Conservation (phyloP, 1,284 basidiomycete genomes). For the Moesziomyces sp. region DNA sequence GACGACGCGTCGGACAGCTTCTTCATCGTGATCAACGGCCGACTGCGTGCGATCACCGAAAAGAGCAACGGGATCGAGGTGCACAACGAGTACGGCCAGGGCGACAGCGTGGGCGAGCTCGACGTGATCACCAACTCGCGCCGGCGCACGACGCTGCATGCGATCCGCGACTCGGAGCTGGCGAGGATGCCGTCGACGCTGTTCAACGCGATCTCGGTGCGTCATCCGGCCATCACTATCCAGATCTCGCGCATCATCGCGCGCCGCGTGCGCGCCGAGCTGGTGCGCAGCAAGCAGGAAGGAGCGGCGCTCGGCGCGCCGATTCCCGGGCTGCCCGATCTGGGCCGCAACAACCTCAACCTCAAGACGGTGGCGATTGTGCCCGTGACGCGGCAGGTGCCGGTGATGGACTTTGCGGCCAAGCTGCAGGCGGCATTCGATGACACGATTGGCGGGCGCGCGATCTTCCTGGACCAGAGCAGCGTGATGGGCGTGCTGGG, state of each 20-base stretch:
- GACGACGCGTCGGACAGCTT: slow-evolving; percentile 91
- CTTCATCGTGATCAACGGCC: slow-evolving; percentile 96
- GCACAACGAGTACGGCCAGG: slow-evolving; percentile 93
- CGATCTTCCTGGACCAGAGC: slow-evolving; percentile 64
- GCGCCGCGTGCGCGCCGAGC: slow-evolving; percentile 84
- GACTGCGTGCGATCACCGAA: slow-evolving; percentile 81
- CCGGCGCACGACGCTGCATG: slow-evolving; percentile 90
- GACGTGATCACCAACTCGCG: slow-evolving; percentile 95
- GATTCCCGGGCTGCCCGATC: slow-evolving; percentile 58
- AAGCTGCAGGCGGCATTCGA: slow-evolving; percentile 62
- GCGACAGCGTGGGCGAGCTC: slow-evolving; percentile 78
- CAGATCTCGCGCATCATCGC: slow-evolving; percentile 96
- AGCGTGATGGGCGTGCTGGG: slow-evolving; percentile 66
- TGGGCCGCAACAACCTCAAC: slow-evolving; percentile 85
- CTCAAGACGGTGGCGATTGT: slow-evolving; percentile 91
- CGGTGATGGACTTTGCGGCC: slow-evolving; percentile 64
- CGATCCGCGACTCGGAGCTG: slow-evolving; percentile 97
- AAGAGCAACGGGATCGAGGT: slow-evolving; percentile 77
- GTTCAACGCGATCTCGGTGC: slow-evolving; percentile 85
- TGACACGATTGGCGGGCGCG: slow-evolving; percentile 59
- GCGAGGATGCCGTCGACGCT: slow-evolving; percentile 96
- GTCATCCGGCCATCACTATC: slow-evolving; percentile 93
- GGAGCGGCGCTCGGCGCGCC: slow-evolving; percentile 47
- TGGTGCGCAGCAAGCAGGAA: slow-evolving; percentile 67
- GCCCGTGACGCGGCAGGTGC: slow-evolving; percentile 70